Evolutionary conservation across 2,329 filamentous ascomycete genomes (phyloP), one percentile per base, ranked within the genome.

Genomic region (Decorospora gaudefroyi): DNA sequence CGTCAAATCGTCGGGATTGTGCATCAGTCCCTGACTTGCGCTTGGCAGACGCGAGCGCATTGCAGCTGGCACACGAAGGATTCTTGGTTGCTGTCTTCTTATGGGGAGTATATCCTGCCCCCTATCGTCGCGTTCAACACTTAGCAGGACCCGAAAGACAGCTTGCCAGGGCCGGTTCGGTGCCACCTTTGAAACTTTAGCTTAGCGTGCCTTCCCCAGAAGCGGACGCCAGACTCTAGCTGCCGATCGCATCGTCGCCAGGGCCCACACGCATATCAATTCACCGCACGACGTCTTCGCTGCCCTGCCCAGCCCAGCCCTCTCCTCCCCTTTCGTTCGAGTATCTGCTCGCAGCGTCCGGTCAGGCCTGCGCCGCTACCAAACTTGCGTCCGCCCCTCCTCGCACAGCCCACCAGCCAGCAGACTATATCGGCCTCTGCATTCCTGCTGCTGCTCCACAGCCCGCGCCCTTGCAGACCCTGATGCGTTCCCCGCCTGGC

Each of bases 401-500:
- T 13, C 16, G 16, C 26, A 15, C 41, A 16, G 36, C 19, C 30
- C 36, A 25, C 29, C 41, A 28, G n/a, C 38, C 12, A 27, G 22
- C 29, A 35, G 22, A 23, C n/a, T 22, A 36, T 47, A 42, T 42
- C 27, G 22, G 22, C 25, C 8, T 32, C 27, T 30, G 38, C 42
- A 42, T 34, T 47, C 32, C 38, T 29, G 17, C 42, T 25, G 16
- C 42, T 19, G 32, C 42, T 19, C 35, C n/a, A n/a, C n/a, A n/a
- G n/a, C n/a, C 21, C 35, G 46, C 44, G 61, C 64, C 67, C 64
- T 68, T 67, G 65, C 65, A 49, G 49, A 62, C 59, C 61, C 67
- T 67, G 65, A 71, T 72, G 69, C 67, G 61, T 65, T 61, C 67
- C 62, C 64, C 61, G 66, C 59, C 64, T 57, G 58, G 61, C 62